Conservation (phyloP, 2,329 filamentous ascomycete species). For the Verticillium isaacii region DNA sequence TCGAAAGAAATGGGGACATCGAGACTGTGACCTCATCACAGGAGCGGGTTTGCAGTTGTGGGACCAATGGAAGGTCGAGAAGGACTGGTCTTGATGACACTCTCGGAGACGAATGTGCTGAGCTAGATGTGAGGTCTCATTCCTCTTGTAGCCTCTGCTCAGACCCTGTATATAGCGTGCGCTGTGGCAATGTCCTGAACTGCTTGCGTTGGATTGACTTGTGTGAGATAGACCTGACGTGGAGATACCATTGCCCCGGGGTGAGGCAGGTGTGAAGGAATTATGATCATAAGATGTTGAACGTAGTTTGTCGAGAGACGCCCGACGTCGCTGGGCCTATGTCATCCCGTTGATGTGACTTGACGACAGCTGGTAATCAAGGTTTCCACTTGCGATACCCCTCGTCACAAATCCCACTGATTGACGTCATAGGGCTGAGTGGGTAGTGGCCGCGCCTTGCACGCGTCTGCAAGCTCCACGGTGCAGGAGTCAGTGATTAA, state of each 20-base stretch:
- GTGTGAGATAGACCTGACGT: background rate
- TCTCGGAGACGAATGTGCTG: background rate
- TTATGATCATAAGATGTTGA: too few relatives aligned
- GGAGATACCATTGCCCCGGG: too few relatives aligned
- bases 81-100: constrained; percentile 25
- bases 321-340: background rate
- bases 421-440: background rate
- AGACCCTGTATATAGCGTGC: background rate
- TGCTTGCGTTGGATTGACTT: background rate
- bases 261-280: too few relatives aligned
- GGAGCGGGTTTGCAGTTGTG: constrained; percentile 29
- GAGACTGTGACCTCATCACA: constrained; percentile 34
- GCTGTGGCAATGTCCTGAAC: background rate
- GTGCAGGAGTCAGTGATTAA: background rate
- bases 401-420: background rate
- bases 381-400: background rate
- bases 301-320: background rate
- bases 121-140: too few relatives aligned
- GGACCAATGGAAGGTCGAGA: constrained; percentile 42
- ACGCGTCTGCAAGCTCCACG: background rate
- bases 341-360: background rate
- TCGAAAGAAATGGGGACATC: constrained; percentile 40
- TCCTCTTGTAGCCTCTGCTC: too few relatives aligned
- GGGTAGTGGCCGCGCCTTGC: background rate
- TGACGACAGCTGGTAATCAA: background rate